Evolutionary conservation across 805 yeast genomes (phyloP).

Genomic region (Suhomyces vadensis): DNA sequence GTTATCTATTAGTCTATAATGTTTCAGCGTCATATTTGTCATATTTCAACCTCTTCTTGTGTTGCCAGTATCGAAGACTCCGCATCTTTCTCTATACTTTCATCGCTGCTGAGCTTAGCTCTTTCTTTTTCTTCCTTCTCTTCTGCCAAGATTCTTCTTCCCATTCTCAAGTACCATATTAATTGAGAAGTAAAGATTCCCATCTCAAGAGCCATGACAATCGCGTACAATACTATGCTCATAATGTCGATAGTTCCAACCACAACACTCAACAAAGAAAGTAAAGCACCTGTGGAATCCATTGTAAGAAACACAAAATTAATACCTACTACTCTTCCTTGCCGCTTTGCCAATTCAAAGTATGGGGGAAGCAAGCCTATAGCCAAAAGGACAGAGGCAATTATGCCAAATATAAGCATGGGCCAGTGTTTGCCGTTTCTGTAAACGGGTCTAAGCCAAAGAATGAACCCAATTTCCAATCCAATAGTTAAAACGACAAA

Average conservation of each 20-base stretch:
- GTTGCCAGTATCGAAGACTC: not conserved
- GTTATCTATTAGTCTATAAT: not conserved
- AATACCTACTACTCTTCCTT: slow-evolving; percentile 86
- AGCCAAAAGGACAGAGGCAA: slow-evolving; percentile 75
- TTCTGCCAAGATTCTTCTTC: slow-evolving; percentile 26
- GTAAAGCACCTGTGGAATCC: slow-evolving; percentile 79
- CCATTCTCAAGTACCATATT: slow-evolving; percentile 58
- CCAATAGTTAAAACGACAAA: slow-evolving; percentile 54
- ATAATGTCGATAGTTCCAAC: slow-evolving; percentile 69
- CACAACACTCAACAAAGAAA: slow-evolving; percentile 60
- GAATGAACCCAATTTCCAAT: slow-evolving; percentile 66
- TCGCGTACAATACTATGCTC: slow-evolving; percentile 73
- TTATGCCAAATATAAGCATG: slow-evolving; percentile 69
- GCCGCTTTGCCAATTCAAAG: slow-evolving; percentile 73
- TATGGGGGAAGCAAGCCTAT: slow-evolving; percentile 87
- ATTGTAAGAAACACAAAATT: slow-evolving; percentile 74
- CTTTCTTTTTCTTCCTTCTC: slow-evolving; percentile 22
- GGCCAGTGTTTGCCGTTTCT: slow-evolving; percentile 68
- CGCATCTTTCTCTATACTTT: not conserved
- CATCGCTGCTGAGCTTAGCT: not conserved
- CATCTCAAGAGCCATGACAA: slow-evolving; percentile 71
- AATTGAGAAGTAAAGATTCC: slow-evolving; percentile 75
- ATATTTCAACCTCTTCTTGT: not conserved
- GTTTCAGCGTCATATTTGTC: not conserved
- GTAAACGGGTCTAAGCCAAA: slow-evolving; percentile 64